Conservation (phyloP, 345 rosid species). For the Corchorus capsularis region DNA sequence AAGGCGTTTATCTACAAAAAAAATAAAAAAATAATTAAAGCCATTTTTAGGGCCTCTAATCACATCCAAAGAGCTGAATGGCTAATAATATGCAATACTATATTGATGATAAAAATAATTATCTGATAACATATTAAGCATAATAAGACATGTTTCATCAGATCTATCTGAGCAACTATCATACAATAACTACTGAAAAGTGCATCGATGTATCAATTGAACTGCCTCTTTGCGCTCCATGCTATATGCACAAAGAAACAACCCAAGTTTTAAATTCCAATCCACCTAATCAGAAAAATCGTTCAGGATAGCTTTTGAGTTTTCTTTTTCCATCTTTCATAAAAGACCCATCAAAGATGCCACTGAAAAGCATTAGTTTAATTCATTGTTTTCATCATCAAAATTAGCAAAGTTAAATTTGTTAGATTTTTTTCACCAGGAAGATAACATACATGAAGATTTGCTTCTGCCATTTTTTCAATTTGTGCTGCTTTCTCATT, state of each 20-base stretch:
- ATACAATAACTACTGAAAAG: slow-evolving; percentile 2
- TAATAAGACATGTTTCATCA: neutral
- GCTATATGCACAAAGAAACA: neutral
- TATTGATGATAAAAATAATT: neutral
- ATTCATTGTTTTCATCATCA: neutral
- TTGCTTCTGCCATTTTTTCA: slow-evolving; percentile 85
- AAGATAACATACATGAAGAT: slow-evolving; percentile 72
- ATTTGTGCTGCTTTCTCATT: slow-evolving; percentile 85
- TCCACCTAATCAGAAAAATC: neutral
- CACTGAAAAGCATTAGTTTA: neutral
- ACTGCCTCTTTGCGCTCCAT: neutral
- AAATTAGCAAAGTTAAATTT: neutral
- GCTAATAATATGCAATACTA: neutral
- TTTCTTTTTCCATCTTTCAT: neutral
- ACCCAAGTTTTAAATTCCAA: neutral
- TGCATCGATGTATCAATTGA: neutral
- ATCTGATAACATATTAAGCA: neutral
- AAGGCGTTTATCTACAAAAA: slow-evolving; percentile 75
- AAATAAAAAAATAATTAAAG: slow-evolving; percentile 23
- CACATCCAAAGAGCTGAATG: slow-evolving; percentile 1
- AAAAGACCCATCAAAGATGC: neutral
- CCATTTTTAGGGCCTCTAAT: neutral
- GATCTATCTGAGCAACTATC: neutral
- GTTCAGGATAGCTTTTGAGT: neutral
- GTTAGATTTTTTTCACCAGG: neutral